Evolutionary conservation across 2,329 filamentous ascomycete species (phyloP), one percentile per base, ranked within the genome.

Genomic region (Fusarium napiforme): DNA sequence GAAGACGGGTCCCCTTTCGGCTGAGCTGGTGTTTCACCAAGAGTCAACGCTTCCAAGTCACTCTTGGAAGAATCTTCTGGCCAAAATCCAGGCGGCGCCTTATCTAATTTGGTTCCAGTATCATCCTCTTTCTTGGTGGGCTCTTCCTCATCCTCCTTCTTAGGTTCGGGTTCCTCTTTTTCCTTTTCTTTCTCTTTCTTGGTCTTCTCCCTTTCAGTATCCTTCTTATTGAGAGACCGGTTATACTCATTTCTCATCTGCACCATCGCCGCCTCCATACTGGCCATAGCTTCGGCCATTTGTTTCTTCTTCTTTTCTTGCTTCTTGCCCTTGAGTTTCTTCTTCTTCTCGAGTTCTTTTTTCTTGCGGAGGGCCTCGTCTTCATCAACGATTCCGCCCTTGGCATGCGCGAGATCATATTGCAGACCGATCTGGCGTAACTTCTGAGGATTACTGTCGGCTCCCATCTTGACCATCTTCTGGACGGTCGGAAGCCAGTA

Each of bases 341-440:
- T 73, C 68, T 78, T 78, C 58, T 75, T 78, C 49, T 77, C 74
- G 21, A 64, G 74, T 66, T 71, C 78, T 14, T 71, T 73, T 39
- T 72, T 74, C 61, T 78, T 80, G 42, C 74, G 79, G 55, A 83
- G 60, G 39, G 79, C 72, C 12, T 80, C 81, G 15, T 89, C 87
- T 64, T 87, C 85, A 43, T 88, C 86, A 9, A 84, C 74, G 43
- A 89, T 83, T 11, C 87, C 85, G 5, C 88, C 89, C 73, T 90
- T 90, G 21, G 87, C 85, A 73, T 91, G 88, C 1, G 90, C 89
- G 21, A 91, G 83, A 64, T 92, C 90, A 67, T 91, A 90, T 36
- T 88, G 87, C 62, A 89, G 82, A 1, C 88, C 90, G 18, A 89
- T 86, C 60, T 88, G 83, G 5, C 90, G 82, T 7, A 94, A 84